Conservation (phyloP, 495 filamentous ascomycete species). For the Xylaria cubensis region DNA sequence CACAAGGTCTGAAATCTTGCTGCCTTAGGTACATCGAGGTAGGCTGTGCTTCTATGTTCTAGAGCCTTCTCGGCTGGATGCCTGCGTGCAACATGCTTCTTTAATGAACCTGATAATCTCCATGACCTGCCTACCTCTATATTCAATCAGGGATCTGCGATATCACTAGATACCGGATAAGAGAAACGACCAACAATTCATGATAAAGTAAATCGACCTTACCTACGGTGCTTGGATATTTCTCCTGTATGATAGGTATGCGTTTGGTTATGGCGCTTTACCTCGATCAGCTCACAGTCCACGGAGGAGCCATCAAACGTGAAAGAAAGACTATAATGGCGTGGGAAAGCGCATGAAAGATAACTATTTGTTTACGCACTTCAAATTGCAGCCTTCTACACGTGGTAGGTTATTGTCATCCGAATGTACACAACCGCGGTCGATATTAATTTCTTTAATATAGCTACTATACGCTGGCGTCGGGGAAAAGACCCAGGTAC, state of each 20-base stretch:
- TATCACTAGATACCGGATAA: neutral
- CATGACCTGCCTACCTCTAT: neutral
- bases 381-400: constrained; percentile 13
- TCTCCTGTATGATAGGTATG: neutral
- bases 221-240: neutral
- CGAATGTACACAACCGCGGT: neutral
- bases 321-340: neutral
- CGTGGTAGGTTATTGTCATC: constrained; percentile 7
- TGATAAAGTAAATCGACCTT: neutral
- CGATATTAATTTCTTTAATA: neutral
- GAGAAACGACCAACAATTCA: neutral
- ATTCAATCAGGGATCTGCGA: neutral
- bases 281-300: neutral
- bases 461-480: neutral
- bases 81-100: neutral
- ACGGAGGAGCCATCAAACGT: too few species aligned
- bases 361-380: neutral
- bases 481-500: neutral
- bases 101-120: neutral
- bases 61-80: neutral
- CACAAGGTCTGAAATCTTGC: neutral
- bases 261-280: neutral
- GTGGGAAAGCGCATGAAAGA: neutral
- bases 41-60: neutral
- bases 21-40: constrained; percentile 4